Base-by-base conservation (phyloP, 2,329 filamentous ascomycete species). In the Aspergillus alliaceus region DNA sequence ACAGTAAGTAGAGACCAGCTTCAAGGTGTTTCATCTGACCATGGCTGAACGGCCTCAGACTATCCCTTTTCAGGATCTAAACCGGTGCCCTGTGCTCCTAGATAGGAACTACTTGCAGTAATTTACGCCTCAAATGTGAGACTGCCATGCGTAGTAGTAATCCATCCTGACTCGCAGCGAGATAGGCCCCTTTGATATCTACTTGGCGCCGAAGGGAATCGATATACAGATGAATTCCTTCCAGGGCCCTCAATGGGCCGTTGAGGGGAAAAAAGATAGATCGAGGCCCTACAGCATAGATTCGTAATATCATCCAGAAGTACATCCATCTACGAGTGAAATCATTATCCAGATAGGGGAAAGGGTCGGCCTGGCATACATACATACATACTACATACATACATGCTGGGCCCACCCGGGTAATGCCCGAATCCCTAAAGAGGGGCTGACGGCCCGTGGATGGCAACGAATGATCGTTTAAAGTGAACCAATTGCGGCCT, bases 391-490 rank as follows among this genome's bases (percentile, higher is more conserved):
- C 12, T 48, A 48, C 46, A 48, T 32, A 47, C 39, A 15, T 47
- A 51, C 57, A 59, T 53, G 39, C 49, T 59, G 54, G 58, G 53
- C 58, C 62, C 61, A 64, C 62, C 59, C 61, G 59, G 64, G 57
- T 64, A 62, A 61, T 54, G 57, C 57, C 62, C 62, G 61, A 64
- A 55, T 63, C 48, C 56, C 54, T 52, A 61, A 58, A 57, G 58
- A 58, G 59, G 58, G 58, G 58, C 57, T 56, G 57, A 58, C 63
- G 64, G 62, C 55, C 64, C 62, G 62, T 64, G 56, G 57, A 64
- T 64, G 63, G 61, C 53, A 51, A 59, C 61, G 57, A 57, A 25
- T 44, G 32, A 55, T 53, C 51, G 51, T 42, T 32, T 50, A 40
- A 40, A 51, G n/a, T 52, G 37, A 34, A 53, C 37, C 31, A 35